Evolutionary conservation across 1,139 yeast species (phyloP), one percentile per base, ranked within the genome.

Genomic region (Zygosaccharomyces pseudobailii): DNA sequence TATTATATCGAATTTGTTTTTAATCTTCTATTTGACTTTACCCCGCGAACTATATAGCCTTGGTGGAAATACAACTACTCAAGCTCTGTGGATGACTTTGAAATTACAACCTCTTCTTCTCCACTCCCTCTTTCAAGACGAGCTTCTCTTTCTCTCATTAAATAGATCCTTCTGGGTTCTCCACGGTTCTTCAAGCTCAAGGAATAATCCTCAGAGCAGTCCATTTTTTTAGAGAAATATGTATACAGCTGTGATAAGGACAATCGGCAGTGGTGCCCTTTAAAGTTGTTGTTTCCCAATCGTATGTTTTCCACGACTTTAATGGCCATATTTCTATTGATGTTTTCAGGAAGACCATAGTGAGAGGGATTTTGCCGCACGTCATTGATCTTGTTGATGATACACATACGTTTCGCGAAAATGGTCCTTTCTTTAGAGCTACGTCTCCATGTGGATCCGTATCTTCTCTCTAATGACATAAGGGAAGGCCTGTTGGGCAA

Each of bases 391-490:
- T 50, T 55, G 38, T 56, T 55, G 17, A 61, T 57, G 31, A 60
- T 56, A 21, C 55, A 55, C 57, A 56, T 59, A 41, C 65, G 50
- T 34, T 61, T 61, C 5, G 62, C 59, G 48, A 59, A 61, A 22
- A 60, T 47, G 1, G 63, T 56, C 17, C 65, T 46, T 36, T 61
- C 64, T n/a, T 55, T 56, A 4, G 57, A 47, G 23, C 49, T 46
- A 33, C 55, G 52, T 39, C 65, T 51, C 65, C 65, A 61, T 5
- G 57, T 51, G 3, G 64, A 50, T 10, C 65, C 65, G 45, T 54
- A 61, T 30, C 60, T 48, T 31, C 62, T 51, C 40, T 61, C 65
- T n/a, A 61, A 42, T 7, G 54, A 50, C 49, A 57, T 23, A 6
- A 61, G 50, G 2, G 65, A 61, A 1, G 65, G 65, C 40, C 54